These are phyloP conservation scores for Vinca minor DNA, from an alignment of 257 asterid species.

Conservation along the genomic window DNA sequence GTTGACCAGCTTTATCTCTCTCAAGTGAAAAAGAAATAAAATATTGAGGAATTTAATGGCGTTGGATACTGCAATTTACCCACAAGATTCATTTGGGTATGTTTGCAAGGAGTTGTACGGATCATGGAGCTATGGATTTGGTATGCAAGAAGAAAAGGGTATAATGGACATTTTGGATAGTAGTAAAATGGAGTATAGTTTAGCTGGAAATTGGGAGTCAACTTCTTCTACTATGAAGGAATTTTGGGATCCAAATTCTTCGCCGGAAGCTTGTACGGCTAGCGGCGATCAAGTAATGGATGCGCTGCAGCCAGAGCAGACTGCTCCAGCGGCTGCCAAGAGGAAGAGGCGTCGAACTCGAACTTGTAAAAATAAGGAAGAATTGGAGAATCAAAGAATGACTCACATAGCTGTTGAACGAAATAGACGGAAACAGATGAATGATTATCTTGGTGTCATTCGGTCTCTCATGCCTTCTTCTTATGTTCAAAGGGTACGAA, in stretches of 20 bases:
- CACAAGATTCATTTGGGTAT: constrained; percentile 30
- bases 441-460: constrained; percentile 38
- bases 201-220: constrained; percentile 21
- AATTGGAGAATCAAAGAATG: constrained; percentile 43
- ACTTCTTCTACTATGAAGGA: constrained; percentile 21
- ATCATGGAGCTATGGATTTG: constrained; percentile 18
- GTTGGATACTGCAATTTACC: constrained; percentile 27
- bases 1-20: not conserved
- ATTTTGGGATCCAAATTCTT: constrained; percentile 26
- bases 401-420: constrained; percentile 47
- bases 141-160: constrained; percentile 20
- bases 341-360: constrained; percentile 37
- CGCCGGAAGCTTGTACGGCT: constrained; percentile 19
- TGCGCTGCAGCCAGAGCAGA: not conserved
- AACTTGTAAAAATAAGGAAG: constrained; percentile 33
- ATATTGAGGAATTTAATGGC: constrained; percentile 20
- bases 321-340: constrained; percentile 10
- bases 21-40: no score
- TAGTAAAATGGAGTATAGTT: constrained; percentile 13
- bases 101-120: constrained; percentile 25
- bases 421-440: constrained; percentile 38
- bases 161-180: constrained; percentile 16
- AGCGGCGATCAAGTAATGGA: no score
- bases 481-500: constrained; percentile 37
- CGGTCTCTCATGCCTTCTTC: constrained; percentile 41